Conservation (phyloP, 2,329 filamentous ascomycete genomes). For the Thielaviopsis euricoi region DNA sequence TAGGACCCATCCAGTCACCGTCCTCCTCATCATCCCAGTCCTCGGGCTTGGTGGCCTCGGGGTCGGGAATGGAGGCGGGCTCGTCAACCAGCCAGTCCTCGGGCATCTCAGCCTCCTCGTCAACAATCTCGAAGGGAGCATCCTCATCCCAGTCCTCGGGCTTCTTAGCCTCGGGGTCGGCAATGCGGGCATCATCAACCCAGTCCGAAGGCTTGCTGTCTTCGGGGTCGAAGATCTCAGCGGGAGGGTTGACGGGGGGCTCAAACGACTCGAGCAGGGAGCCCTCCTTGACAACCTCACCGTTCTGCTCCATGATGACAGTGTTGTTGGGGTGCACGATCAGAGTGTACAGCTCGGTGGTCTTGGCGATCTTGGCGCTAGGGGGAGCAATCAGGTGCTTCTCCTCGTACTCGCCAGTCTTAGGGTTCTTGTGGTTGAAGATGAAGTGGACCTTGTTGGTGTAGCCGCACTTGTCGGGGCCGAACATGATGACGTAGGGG, state of each 20-base stretch:
- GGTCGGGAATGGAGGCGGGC: slow-evolving; percentile 67
- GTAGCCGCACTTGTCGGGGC: slow-evolving; percentile 95
- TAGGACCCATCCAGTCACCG: slow-evolving; percentile 87
- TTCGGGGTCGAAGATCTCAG: slow-evolving; percentile 88
- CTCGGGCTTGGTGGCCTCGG: slow-evolving; percentile 91
- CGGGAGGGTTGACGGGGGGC: slow-evolving; percentile 80
- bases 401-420: slow-evolving; percentile 99
- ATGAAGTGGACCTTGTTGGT: slow-evolving; percentile 99
- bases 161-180: slow-evolving; percentile 87
- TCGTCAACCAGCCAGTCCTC: slow-evolving; percentile 95
- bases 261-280: slow-evolving; percentile 86
- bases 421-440: slow-evolving; percentile 99
- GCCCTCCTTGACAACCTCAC: slow-evolving; percentile 73
- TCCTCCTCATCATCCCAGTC: slow-evolving; percentile 99
- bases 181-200: slow-evolving; percentile 84
- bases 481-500: slow-evolving; percentile 99
- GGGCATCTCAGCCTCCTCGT: slow-evolving; percentile 79
- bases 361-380: slow-evolving; percentile 76
- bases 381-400: slow-evolving; percentile 86
- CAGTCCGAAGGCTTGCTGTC: slow-evolving; percentile 91
- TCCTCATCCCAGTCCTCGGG: slow-evolving; percentile 99
- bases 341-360: slow-evolving; percentile 86
- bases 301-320: slow-evolving; percentile 82
- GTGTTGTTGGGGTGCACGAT: slow-evolving; percentile 95
- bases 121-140: slow-evolving; percentile 87